Conservation (phyloP, 179 eudicot genomes). For the Silene coronaria region DNA sequence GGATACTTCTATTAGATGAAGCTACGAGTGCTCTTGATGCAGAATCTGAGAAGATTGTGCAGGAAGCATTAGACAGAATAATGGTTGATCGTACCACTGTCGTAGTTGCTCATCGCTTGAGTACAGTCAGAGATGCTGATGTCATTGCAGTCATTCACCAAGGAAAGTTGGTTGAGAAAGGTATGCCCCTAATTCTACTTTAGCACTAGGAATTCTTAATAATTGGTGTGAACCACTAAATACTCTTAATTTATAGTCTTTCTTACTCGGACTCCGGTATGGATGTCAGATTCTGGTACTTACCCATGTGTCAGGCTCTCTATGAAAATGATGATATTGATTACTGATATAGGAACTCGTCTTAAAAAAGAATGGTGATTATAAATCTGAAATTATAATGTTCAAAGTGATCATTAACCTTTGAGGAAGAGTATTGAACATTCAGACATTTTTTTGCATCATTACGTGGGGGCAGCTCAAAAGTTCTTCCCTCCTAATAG, state of each 20-base stretch:
- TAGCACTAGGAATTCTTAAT: neutral
- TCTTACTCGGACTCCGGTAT: neutral
- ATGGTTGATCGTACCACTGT: slow-evolving; percentile 66
- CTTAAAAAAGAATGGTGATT: too few relatives aligned
- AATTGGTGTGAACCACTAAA: neutral
- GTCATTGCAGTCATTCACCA: slow-evolving; percentile 62
- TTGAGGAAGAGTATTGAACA: neutral
- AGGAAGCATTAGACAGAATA: slow-evolving; percentile 68
- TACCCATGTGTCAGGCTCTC: neutral
- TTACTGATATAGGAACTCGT: neutral
- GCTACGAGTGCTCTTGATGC: slow-evolving; percentile 85
- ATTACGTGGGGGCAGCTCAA: neutral
- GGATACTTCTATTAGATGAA: slow-evolving; percentile 64
- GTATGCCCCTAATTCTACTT: slow-evolving; percentile 24
- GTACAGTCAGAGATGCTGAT: slow-evolving; percentile 58
- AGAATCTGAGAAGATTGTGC: slow-evolving; percentile 66
- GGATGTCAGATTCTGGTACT: neutral
- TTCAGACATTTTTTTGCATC: neutral
- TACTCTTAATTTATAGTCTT: neutral
- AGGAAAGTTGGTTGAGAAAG: slow-evolving; percentile 70
- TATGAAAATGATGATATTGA: too few relatives aligned
- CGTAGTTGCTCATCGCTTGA: slow-evolving; percentile 64
- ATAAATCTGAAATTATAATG: neutral
- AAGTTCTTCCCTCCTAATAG: neutral
- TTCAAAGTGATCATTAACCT: neutral